Conservation (phyloP, 257 asterid genomes). For the Nicotiana benthamiana region DNA sequence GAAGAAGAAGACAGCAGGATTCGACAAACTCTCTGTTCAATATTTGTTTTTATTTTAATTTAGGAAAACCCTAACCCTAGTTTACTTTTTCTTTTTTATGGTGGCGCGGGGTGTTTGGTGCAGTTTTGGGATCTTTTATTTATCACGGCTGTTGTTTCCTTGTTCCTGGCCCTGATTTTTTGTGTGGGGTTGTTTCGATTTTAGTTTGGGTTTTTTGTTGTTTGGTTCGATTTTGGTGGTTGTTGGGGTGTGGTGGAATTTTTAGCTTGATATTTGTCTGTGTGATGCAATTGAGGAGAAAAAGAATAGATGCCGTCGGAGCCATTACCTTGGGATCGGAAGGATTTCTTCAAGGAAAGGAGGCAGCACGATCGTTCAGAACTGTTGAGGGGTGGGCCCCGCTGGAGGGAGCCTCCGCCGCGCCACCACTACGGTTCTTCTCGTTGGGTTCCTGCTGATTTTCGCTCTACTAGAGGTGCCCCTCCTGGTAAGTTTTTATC, state of each 20-base stretch:
- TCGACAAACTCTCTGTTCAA: neutral
- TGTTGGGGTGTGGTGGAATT: neutral
- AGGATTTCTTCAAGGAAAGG: slow-evolving; percentile 63
- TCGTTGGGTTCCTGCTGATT: slow-evolving; percentile 55
- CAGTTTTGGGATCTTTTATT: neutral
- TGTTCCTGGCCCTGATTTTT: neutral
- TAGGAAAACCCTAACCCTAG: slow-evolving; percentile 23
- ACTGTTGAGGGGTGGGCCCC: slow-evolving; percentile 40
- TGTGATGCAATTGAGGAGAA: slow-evolving; percentile 51
- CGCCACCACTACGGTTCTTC: slow-evolving; percentile 37
- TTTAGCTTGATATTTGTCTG: slow-evolving; percentile 1
- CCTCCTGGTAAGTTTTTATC: slow-evolving; percentile 50
- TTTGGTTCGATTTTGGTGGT: neutral
- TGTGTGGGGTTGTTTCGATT: neutral
- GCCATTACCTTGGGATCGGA: slow-evolving; percentile 95
- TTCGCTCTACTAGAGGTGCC: slow-evolving; percentile 49
- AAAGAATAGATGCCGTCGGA: slow-evolving; percentile 82
- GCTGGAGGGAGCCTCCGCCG: slow-evolving; percentile 64
- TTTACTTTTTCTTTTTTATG: neutral
- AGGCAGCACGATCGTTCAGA: slow-evolving; percentile 84
- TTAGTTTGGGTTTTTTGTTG: neutral
- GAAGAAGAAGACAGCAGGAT: neutral
- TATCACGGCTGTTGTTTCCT: neutral
- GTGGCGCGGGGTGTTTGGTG: neutral
- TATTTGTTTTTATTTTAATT: neutral